Percentiles rank a stretch among this genome's conserved stretches.
Evolutionary conservation across 2,329 filamentous ascomycete species (phyloP).

Genomic region (Aphanoascus verrucosus): DNA sequence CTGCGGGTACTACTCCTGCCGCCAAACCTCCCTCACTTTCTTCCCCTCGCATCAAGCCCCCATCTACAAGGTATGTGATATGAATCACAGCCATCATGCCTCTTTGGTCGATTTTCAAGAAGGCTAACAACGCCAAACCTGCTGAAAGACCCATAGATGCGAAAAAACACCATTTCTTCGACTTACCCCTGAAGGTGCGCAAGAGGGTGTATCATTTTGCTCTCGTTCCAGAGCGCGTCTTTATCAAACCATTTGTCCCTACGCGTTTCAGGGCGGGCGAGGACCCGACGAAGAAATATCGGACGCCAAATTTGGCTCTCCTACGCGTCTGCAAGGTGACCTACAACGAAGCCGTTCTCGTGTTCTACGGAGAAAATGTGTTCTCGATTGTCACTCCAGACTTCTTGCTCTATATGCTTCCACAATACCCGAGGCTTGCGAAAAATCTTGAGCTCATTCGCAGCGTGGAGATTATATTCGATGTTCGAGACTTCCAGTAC

Average conservation of each 20-base stretch:
- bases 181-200: constrained; percentile 16
- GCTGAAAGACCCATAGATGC: background rate
- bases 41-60: background rate
- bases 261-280: constrained; percentile 12
- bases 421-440: constrained; percentile 12
- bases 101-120: background rate
- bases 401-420: constrained; percentile 12
- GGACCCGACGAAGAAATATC: constrained; percentile 7
- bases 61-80: background rate
- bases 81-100: background rate
- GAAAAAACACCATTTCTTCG: constrained; percentile 13
- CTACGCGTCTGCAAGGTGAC: constrained; percentile 16
- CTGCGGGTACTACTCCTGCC: background rate
- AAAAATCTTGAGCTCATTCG: constrained; percentile 16
- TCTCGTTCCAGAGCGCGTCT: constrained; percentile 15
- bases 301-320: constrained; percentile 16
- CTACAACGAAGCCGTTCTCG: constrained; percentile 17
- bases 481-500: constrained; percentile 18
- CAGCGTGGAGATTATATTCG: constrained; percentile 18
- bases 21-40: background rate
- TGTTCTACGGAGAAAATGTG: constrained; percentile 19
- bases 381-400: constrained; percentile 19
- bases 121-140: background rate
- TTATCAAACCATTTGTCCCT: constrained; percentile 18
- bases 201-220: constrained; percentile 17